Evolutionary conservation across 2,329 filamentous ascomycete genomes (phyloP), one percentile per base, ranked within the genome.

Genomic region (Elsinoe batatas): DNA sequence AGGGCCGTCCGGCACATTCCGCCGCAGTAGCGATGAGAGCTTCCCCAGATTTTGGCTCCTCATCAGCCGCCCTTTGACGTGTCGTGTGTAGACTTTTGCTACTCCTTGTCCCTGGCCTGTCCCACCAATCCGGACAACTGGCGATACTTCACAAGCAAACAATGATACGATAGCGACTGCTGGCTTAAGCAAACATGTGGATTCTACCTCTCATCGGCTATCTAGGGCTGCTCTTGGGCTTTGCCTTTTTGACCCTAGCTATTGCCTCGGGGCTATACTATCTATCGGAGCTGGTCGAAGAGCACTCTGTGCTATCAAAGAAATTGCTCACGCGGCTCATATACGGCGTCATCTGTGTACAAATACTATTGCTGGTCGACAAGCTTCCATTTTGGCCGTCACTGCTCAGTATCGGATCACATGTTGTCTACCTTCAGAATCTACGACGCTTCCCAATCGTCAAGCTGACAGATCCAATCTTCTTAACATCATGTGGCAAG

Each of bases 191-290:
- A 22, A 81, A 61, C 61, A 96, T 97, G 93, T 97, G 91, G 89
- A 89, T 98, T 75, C 76, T 98, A 67, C 91, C 91, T 65, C 75
- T 97, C 42, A 76, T 98, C 18, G 93, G 93, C 65, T 96, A 95
- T 67, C 71, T 90, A 33, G 93, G 93, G 66, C 83, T 94, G 63
- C 74, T 90, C 60, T 75, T 95, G 59, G 91, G 91, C 69, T 98
- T 98, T 75, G 83, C 82, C 66, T 97, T 98, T 73, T 77, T 98
- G 62, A 97, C 93, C 17, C 79, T 98, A 59, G 90, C 91, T 56
- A 97, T 98, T 67, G 93, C 93, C 37, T 96, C 90, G n/a, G 93
- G 93, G 36, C 83, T 98, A 22, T 98, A 98, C 75, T 98, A 98
- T 71, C 85, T 98, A 54, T 96, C 91, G 20, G 93, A 98, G 71